Conservation (phyloP, 2,329 filamentous ascomycete species). For the Basipetospora chlamydospora region DNA sequence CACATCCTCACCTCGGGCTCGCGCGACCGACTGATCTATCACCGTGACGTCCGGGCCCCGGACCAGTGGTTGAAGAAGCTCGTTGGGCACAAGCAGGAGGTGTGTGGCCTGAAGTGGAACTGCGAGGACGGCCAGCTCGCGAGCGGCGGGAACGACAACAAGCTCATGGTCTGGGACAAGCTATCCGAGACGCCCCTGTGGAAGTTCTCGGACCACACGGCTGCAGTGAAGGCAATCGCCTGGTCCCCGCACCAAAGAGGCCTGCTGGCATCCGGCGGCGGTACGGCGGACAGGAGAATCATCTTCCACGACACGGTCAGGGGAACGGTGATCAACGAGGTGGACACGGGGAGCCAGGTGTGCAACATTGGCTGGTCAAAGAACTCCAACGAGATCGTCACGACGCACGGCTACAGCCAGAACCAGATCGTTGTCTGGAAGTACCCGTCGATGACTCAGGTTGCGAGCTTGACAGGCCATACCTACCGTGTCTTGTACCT, state of each 20-base stretch:
- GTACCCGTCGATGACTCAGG: constrained; percentile 94
- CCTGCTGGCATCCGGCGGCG: constrained; percentile 86
- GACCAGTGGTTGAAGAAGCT: constrained; percentile 82
- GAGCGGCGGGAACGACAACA: constrained; percentile 96
- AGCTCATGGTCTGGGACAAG: constrained; percentile 97
- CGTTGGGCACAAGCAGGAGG: constrained; percentile 92
- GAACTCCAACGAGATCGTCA: constrained; percentile 94
- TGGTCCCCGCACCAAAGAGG: constrained; percentile 96
- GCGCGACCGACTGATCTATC: constrained; percentile 82
- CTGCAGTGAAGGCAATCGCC: constrained; percentile 91
- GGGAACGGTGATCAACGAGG: constrained; percentile 67
- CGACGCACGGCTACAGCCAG: constrained; percentile 91
- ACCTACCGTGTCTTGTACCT: constrained; percentile 94
- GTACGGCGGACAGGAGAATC: constrained; percentile 88
- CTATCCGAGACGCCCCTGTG: constrained; percentile 81
- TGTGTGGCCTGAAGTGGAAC: constrained; percentile 95
- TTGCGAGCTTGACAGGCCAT: constrained; percentile 87
- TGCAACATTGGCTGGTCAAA: constrained; percentile 97
- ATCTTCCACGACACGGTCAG: constrained; percentile 95
- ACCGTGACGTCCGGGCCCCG: constrained; percentile 84
- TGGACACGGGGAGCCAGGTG: constrained; percentile 96
- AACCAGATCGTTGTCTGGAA: constrained; percentile 99
- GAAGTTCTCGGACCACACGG: constrained; percentile 89
- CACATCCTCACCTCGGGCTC: constrained; percentile 95
- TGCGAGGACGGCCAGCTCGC: constrained; percentile 89